Evolutionary conservation across 2,329 filamentous ascomycete genomes (phyloP), one percentile per base, ranked within the genome.

Genomic region (Stagonosporopsis tanaceti): DNA sequence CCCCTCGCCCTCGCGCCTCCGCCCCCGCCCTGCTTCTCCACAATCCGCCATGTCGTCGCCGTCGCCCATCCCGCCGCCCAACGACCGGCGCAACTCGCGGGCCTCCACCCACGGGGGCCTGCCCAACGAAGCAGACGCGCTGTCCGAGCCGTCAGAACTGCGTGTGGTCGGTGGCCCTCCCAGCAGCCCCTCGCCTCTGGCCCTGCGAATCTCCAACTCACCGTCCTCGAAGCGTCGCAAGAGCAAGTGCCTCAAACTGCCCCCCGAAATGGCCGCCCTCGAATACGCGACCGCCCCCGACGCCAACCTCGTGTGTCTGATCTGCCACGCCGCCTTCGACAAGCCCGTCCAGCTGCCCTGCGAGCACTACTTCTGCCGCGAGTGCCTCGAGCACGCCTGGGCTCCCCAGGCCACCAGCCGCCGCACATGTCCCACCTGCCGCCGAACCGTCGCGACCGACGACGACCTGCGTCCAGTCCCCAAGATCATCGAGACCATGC

Each of bases 291-390:
- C 79, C 47, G 70, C 75, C 27, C 84, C 83, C 68, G 85, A 88
- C 69, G 79, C 79, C 59, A 87, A 88, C 67, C 79, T 89, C 47
- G 83, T 86, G 77, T 89, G 86, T 68, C 81, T 85, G 15, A 88
- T 89, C 62, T 89, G 86, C 72, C 85, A 86, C 67, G 85, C 83
- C 59, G 84, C 86, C 7, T 87, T 88, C 65, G 81, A 87, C 52
- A 77, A 81, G 50, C 86, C 86, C 1, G 80, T 87, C 41, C 72
- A 84, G 63, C 76, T 86, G 45, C 79, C 83, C 62, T 89, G 86
- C 73, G 85, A 88, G 61, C 86, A 89, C 75, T 83, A 85, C 61
- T 89, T 89, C 76, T 89, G 86, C 74, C 77, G 80, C 51, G 80
- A 82, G 24, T 89, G 86, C 66, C 77, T 89, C 57, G 79, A 78